Base-by-base conservation (phyloP, 2,329 filamentous ascomycete species). In the Beauveria medogensis region DNA sequence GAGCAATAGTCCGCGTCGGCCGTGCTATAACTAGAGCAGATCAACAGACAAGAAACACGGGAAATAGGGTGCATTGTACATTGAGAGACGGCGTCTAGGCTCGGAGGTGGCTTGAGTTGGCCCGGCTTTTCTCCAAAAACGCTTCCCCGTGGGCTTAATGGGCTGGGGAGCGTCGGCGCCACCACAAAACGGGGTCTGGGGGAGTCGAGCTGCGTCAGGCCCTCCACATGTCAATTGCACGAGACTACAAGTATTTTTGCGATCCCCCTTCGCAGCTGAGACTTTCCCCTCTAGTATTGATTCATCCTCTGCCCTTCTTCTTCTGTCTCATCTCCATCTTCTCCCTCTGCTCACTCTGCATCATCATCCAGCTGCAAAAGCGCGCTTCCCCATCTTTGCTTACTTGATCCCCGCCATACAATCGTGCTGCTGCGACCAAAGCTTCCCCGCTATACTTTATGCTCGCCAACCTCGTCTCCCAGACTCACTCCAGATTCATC, bases 401-500 rank as follows among this genome's bases (percentile, higher is more conserved):
- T 60, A 30, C 22, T 57, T 41, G 44, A 30, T 60, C 48, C 54
- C 52, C 59, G 34, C 34, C 59, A 41, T 58, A 62, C 34, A 50
- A 55, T 37, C 54, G 26, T 55, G 28, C 43, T 56, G 55, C 34
- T 40, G 24, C 56, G 51, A 61, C 58, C 63, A 61, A 47, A 63
- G 41, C 54, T 60, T 46, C 61, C 53, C 55, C 56, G 46, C 63
- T 41, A 40, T 55, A 63, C 48, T 63, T 50, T 62, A 67, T 69
- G 64, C 61, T 69, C 55, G 64, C 64, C 44, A 68, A 65, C 56
- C 62, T 69, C 47, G 63, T 69, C 30, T 60, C 64, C 58, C 44
- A 52, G 56, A 63, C 64, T 59, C 44, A 61, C 56, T 63, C 65
- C 51, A 66, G 59, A 60, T 60, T 64, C 61, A 54, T 62, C 63